Evolutionary conservation across 169 alveolate species (phyloP), one percentile per base, ranked within the genome.

Genomic region (Babesia caballi): DNA sequence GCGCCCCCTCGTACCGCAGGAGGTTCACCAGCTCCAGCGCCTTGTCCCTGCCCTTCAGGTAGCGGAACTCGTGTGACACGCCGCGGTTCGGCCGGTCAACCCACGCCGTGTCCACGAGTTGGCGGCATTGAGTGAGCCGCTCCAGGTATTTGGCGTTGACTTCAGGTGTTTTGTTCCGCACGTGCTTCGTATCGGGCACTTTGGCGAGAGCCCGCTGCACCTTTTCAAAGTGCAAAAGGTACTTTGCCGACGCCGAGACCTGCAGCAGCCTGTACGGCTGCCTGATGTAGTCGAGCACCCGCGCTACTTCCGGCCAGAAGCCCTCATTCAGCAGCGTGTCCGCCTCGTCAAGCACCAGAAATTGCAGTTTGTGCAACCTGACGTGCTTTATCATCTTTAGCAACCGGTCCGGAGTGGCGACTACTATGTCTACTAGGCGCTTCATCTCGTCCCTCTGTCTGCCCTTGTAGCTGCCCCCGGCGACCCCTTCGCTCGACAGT

Each of bases 371-470:
- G 25, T 65, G 54, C 61, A 78, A 27, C 35, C 46, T 46, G 2
- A 78, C 60, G 14, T 67, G 60, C 36, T 78, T 78, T 19, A 38
- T 52, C 68, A 56, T 66, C 32, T 60, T 60, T 38, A 42, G 30
- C 33, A 78, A 27, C 8, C 83, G 25, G 0, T 54, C 80, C 27
- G 87, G 87, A 11, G 83, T 78, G 21, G 80, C 82, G 21, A 78
- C 83, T n/a, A 78, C 87, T 8, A 78, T 40, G 42, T 78, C 87
- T 32, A 78, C 87, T 9, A 78, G 70, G 44, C 78, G 51, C 35
- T 78, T 70, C 68, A 67, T 67, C 23, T 78, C 30, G 50, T 66
- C 65, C 77, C 75, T 54, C 21, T 66, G 80, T 21, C 25, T 54
- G 2, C 73, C 74, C 46, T 40, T 46, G 19, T 28, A 53, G 19